These are phyloP conservation scores for Monilinia fructigena DNA, from an alignment of 2,329 filamentous ascomycete genomes.

Conservation along the genomic window DNA sequence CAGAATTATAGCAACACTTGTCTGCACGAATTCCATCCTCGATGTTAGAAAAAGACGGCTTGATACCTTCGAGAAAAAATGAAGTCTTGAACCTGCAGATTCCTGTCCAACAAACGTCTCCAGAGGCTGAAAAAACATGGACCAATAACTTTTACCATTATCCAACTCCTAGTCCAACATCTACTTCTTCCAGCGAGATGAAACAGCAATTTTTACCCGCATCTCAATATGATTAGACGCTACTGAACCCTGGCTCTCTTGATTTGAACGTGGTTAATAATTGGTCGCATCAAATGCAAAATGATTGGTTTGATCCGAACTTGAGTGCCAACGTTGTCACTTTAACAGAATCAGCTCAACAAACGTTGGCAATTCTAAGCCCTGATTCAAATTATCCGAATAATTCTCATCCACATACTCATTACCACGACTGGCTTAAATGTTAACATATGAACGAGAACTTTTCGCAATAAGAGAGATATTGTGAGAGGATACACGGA, in stretches of 20 bases:
- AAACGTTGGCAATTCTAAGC: conserved; percentile 9
- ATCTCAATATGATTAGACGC: neutral
- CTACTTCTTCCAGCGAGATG: neutral
- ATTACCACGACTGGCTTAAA: neutral
- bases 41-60: conserved; percentile 12
- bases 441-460: neutral
- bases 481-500: neutral
- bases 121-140: neutral
- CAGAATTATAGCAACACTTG: neutral
- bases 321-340: neutral
- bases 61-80: neutral
- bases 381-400: neutral
- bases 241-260: neutral
- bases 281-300: neutral
- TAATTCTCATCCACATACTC: neutral
- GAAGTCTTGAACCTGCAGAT: neutral
- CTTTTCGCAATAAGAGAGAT: neutral
- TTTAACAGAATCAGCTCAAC: conserved; percentile 5
- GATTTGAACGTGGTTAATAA: conserved; percentile 5
- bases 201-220: neutral
- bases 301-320: neutral
- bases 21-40: conserved; percentile 15
- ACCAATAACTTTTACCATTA: neutral
- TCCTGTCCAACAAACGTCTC: neutral
- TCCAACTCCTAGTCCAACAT: conserved; percentile 16